Conservation (phyloP, 192 early-diverging fungal genomes). For the Coemansia sp. region DNA sequence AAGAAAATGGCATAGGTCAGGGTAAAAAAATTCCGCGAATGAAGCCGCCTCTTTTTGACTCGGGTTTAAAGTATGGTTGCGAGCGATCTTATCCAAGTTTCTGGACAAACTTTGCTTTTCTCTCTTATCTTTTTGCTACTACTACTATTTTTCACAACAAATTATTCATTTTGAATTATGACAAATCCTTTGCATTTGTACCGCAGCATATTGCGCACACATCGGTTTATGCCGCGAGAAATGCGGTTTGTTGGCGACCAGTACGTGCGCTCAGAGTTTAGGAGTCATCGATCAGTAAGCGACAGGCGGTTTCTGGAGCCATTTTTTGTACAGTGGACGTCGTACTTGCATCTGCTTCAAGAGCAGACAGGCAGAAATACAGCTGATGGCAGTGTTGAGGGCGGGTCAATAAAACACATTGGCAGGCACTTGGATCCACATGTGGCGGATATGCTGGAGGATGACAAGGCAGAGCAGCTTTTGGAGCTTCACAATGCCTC, state of each 20-base stretch:
- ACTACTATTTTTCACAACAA: neutral
- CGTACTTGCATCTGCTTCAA: conserved; percentile 34
- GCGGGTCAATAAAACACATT: neutral
- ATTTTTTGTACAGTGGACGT: conserved; percentile 51
- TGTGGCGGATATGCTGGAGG: conserved; percentile 43
- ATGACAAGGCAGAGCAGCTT: conserved; percentile 56
- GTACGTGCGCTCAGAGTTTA: conserved; percentile 54
- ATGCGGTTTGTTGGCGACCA: conserved; percentile 58
- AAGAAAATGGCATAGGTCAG: neutral
- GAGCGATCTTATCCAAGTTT: neutral
- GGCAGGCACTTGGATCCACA: conserved; percentile 40
- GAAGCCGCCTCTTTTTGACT: neutral
- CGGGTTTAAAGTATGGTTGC: neutral
- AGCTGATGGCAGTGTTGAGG: neutral
- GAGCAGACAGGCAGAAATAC: conserved; percentile 18
- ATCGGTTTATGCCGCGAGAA: conserved; percentile 44
- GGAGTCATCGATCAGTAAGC: conserved; percentile 44
- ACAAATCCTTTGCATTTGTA: conserved; percentile 35
- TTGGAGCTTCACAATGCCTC: conserved; percentile 51
- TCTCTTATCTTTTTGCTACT: neutral
- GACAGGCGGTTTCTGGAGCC: conserved; percentile 43
- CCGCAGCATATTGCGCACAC: conserved; percentile 39
- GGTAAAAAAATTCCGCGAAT: neutral
- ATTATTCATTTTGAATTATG: conserved; percentile 12
- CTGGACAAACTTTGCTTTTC: neutral